Evolutionary conservation across 805 yeast species (phyloP), one percentile per base, ranked within the genome.

Genomic region (Yamadazyma nakazawae): DNA sequence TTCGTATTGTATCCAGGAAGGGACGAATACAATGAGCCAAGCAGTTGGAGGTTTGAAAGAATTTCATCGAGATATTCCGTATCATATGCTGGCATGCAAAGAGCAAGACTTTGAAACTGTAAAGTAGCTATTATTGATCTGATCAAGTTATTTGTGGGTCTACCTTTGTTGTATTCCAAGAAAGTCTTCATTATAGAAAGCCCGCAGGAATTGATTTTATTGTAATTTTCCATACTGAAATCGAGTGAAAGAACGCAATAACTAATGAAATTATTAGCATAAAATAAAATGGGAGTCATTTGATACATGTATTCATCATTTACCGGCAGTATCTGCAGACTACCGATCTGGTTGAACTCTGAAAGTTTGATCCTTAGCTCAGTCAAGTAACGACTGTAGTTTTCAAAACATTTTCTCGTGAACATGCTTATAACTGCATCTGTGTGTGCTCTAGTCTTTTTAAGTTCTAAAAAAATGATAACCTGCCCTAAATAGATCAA

Each of bases 71-170:
- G 34, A 37, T 55, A 56, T 10, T 47, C 26, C 2, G 66, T 63
- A 30, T 56, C 52, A 47, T 64, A 64, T 2, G 56, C 39, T 18
- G 66, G 66, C 25, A 66, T 45, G 32, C 55, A 50, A 5, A 62
- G 53, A 18, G 57, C 44, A 16, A 55, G 46, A 10, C 55, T 48
- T 34, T 54, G 45, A 34, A 45, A 49, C 30, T 52, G 55, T n/a
- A 43, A 35, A 5, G 47, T 32, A n/a, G 42, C 36, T 11, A 46
- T 10, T 9, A 52, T 41, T 7, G 42, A 26, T 7, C 35, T 19
- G 6, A 52, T 47, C 25, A 46, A 25, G 34, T 40, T 31, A 2
- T 28, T 35, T 3, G 46, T 40, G 3, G 40, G 45, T 37, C 54
- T 46, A 2, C 45, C 42, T 5, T 38, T 25, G 31, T 50, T 47